Conservation (phyloP, 345 rosid genomes). For the Turritis glabra region DNA sequence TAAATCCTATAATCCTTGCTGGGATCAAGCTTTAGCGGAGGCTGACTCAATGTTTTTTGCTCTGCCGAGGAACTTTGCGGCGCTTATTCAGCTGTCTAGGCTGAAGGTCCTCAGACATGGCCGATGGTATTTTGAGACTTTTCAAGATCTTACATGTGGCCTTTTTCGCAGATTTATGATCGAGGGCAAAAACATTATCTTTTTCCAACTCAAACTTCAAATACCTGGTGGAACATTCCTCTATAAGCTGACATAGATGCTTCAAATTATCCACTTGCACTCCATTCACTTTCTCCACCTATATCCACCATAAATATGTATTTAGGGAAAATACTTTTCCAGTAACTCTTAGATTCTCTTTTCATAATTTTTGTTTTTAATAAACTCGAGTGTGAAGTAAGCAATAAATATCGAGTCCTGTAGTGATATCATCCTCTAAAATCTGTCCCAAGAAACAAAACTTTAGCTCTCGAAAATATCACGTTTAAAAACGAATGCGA, state of each 20-base stretch:
- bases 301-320: slow-evolving; percentile 5
- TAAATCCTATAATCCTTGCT: not conserved
- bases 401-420: not conserved
- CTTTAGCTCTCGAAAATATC: not conserved
- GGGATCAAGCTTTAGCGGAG: not conserved
- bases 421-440: not conserved
- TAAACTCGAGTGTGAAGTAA: not conserved
- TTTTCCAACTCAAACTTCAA: slow-evolving; percentile 69
- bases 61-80: not conserved
- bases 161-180: slow-evolving; percentile 46
- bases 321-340: not conserved
- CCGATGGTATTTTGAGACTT: slow-evolving; percentile 62
- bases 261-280: slow-evolving; percentile 58
- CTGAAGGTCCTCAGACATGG: slow-evolving; percentile 54
- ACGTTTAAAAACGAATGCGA: not conserved
- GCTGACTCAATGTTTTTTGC: not conserved
- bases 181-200: slow-evolving; percentile 56
- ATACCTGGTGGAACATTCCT: slow-evolving; percentile 43
- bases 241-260: slow-evolving; percentile 58
- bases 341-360: not conserved
- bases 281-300: slow-evolving; percentile 78
- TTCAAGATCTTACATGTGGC: slow-evolving; percentile 60
- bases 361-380: not conserved
- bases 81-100: not conserved
- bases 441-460: not conserved